A percentile compares a stretch with the other conserved stretches of the same genome.
phyloP scores from a whole-genome alignment of 257 asterid genomes.

The Dorcoceras hygrometricum region DNA sequence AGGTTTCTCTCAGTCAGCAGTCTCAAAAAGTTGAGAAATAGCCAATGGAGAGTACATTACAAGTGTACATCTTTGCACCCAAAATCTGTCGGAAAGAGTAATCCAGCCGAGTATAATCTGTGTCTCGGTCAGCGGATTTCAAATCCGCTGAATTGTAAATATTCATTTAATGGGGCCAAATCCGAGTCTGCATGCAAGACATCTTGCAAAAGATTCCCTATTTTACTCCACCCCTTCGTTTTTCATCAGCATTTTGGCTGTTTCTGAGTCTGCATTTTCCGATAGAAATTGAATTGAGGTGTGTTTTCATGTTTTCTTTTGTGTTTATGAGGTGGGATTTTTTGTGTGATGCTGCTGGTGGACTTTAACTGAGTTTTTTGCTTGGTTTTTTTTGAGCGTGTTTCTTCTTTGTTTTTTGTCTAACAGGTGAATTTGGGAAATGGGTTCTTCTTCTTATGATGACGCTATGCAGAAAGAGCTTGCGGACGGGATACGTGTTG shows the following conservation, averaged over 20 bases:
- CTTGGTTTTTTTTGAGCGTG: not conserved
- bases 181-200: conserved; percentile 30
- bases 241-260: conserved; percentile 3
- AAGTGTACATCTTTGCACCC: conserved; percentile 7
- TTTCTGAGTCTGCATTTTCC: not conserved
- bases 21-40: conserved; percentile 9
- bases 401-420: not conserved
- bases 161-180: conserved; percentile 25
- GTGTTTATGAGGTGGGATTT: not conserved
- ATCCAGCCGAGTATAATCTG: conserved; percentile 1
- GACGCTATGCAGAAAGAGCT: not conserved
- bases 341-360: not conserved
- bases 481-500: not conserved
- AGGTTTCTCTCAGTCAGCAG: not conserved
- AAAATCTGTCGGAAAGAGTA: no score
- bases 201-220: not conserved
- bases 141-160: conserved; percentile 11
- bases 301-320: not conserved
- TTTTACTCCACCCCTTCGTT: conserved; percentile 7
- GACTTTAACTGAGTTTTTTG: not conserved
- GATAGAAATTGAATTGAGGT: not conserved
- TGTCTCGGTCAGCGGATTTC: conserved; percentile 25
- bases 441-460: not conserved
- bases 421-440: not conserved
- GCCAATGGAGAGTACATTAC: conserved; percentile 8